Evolutionary conservation across 2,329 filamentous ascomycete genomes (phyloP), one percentile per base, ranked within the genome.

Genomic region (Phoma herbarum): DNA sequence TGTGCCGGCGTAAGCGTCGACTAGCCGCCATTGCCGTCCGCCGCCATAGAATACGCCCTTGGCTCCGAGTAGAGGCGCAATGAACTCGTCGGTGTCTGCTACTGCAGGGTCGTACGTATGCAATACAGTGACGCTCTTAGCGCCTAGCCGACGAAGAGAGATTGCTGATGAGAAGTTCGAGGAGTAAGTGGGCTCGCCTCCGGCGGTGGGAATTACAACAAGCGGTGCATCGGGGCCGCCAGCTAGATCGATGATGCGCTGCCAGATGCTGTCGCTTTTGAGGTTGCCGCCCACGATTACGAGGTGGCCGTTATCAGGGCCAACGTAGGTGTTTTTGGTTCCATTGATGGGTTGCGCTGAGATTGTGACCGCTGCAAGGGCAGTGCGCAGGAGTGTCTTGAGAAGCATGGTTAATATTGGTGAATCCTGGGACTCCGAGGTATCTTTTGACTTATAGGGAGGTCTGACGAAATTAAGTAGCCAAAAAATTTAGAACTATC

Each of bases 221-320:
- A 70, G 60, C n/a, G 66, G 56, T 10, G 66, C 64, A 9, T 67
- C 33, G 4, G 65, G 61, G 2, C 68, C 68, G 23, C 68, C 68
- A 23, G 68, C 68, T 9, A 70, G 67, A 4, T 55, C 23, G 20
- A 71, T 70, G 56, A 71, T 70, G 58, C 66, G 66, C 47, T 70
- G 50, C 60, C 64, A 71, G 52, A 71, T 71, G 29, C 51, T 61
- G 33, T 66, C 63, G 52, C 59, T 64, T 39, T 70, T 58, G 2
- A 71, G 46, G 18, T 71, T 71, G 2, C 68, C 67, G 23, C 67
- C 68, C 7, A 71, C 66, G 7, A 70, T 70, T 0, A 69, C 66
- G 0, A 71, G 62, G 42, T 65, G 60, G 0, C 69, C 69, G 35
- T 67, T 62, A 20, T 68, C 69, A 12, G 69, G 67, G 9, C 69